Evolutionary conservation across 2,329 filamentous ascomycete genomes (phyloP).

Genomic region (Alternaria gansuensis): DNA sequence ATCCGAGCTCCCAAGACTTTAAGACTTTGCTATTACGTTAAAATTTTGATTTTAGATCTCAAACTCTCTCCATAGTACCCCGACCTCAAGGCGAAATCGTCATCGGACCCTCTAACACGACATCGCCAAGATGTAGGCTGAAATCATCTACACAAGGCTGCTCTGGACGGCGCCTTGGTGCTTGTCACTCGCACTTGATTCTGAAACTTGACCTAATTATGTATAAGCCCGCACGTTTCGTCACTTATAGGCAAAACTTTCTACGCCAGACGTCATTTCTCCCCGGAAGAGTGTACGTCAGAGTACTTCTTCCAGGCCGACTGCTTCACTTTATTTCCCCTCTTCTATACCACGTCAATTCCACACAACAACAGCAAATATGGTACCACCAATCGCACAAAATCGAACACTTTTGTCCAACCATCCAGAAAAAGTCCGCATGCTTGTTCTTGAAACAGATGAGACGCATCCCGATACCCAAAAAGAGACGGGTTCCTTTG

Average conservation of each 20-base stretch:
- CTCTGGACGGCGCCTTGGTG: constrained; percentile 17
- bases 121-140: constrained; percentile 27
- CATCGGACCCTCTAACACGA: constrained; percentile 26
- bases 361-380: constrained; percentile 17
- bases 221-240: constrained; percentile 25
- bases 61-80: constrained; percentile 9
- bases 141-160: constrained; percentile 22
- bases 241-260: constrained; percentile 14
- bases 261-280: constrained; percentile 15
- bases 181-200: constrained; percentile 2
- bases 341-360: constrained; percentile 4
- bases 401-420: constrained; percentile 31
- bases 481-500: constrained; percentile 62
- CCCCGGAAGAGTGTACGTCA: constrained; percentile 4
- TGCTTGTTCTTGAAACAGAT: constrained; percentile 68
- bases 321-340: background rate
- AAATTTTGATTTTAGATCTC: constrained; percentile 11
- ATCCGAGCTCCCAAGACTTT: constrained; percentile 26
- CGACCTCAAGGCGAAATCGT: constrained; percentile 23
- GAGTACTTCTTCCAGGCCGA: background rate
- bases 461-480: constrained; percentile 63
- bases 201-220: constrained; percentile 19
- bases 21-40: constrained; percentile 35
- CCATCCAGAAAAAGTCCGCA: constrained; percentile 51
- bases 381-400: constrained; percentile 39